Evolutionary conservation across 2,329 filamentous ascomycete genomes (phyloP), one percentile per base, ranked within the genome.

Genomic region (Penicillium sp.): DNA sequence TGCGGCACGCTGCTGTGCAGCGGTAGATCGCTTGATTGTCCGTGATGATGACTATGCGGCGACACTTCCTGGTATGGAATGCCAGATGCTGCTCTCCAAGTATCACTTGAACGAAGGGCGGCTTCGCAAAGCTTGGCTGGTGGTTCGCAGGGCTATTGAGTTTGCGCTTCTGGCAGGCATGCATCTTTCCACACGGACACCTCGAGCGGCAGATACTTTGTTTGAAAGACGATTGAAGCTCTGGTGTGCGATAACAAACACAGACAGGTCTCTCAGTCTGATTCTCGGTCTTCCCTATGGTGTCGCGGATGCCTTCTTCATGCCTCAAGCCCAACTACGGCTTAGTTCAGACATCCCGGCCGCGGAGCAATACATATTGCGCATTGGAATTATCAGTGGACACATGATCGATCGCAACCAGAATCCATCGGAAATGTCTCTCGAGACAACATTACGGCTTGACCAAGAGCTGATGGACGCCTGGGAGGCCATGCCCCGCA

Each of bases 21-120:
- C 69, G 14, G 72, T 77, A 13, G 71, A 77, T 40, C 67, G 64
- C 13, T 68, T 76, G 51, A 70, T 81, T 13, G 59, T 75, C 10
- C 66, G 69, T 10, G 73, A 77, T 43, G 75, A 78, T 44, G 72
- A 77, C 39, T 73, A 73, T 46, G 70, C 71, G 11, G 72, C 73
- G 8, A 77, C 71, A 1, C 54, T 80, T 0, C 73, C 79, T 40
- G 75, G 74, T 3, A 69, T 82, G 46, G 77, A 81, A 57, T 76
- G 73, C 40, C 67, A 77, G 34, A 64, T 75, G 40, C 58, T 82
- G 10, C 68, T 74, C 32, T 68, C 71, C 10, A 80, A 79, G 55
- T 72, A 76, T 50, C 75, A 77, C 50, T 65, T 78, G 42, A 76
- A 79, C 46, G 73, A 78, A 50, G 79, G 79, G 2, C 73, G 75